Evolutionary conservation across 129 eudicot genomes (phyloP).

Genomic region (Flaveria brownii): DNA sequence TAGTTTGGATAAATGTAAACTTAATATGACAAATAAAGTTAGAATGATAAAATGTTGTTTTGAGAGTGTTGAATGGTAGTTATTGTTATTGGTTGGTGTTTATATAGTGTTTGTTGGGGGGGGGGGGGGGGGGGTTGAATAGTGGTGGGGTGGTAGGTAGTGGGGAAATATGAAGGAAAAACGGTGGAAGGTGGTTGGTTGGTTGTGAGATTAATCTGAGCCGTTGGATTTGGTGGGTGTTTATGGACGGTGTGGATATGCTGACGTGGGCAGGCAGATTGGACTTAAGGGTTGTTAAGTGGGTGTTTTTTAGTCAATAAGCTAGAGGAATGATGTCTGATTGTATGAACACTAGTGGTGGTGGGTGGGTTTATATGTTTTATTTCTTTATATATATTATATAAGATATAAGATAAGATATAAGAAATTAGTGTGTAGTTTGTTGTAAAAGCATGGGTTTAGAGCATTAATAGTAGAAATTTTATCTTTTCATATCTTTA

Average conservation of each 20-base stretch:
- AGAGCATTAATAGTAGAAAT: no score
- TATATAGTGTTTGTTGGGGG: not conserved
- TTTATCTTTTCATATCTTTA: no score
- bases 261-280: conserved; percentile 5
- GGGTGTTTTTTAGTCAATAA: no score
- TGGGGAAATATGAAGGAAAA: not conserved
- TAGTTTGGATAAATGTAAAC: not conserved
- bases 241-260: not conserved
- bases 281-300: not conserved
- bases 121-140: not conserved
- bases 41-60: not conserved
- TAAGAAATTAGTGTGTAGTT: no score
- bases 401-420: no score
- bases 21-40: not conserved
- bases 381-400: no score
- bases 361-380: not conserved
- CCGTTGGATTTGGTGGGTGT: not conserved
- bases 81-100: not conserved
- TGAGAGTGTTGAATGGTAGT: not conserved
- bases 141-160: not conserved
- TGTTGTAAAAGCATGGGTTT: no score
- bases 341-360: not conserved
- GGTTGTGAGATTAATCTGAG: not conserved
- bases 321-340: no score
- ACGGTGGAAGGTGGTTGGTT: not conserved